Conservation (phyloP, 257 asterid species). For the Echium plantagineum region DNA sequence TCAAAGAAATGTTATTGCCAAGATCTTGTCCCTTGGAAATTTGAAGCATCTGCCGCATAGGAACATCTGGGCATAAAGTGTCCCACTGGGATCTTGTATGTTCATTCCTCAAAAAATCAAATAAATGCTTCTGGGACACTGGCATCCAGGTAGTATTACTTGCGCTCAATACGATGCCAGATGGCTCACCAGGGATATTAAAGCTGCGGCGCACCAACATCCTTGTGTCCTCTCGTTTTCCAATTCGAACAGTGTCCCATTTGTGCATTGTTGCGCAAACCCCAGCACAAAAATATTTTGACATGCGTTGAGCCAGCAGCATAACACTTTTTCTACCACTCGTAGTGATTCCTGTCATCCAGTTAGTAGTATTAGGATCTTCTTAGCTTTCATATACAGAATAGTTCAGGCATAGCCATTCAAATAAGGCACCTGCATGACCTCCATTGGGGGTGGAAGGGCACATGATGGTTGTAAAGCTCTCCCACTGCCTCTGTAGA, state of each 20-base stretch:
- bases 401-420: neutral
- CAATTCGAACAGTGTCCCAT: slow-evolving; percentile 61
- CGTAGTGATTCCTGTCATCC: slow-evolving; percentile 32
- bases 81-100: slow-evolving; percentile 66
- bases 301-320: slow-evolving; percentile 69
- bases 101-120: slow-evolving; percentile 56
- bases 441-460: slow-evolving; percentile 35
- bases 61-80: slow-evolving; percentile 49
- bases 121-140: slow-evolving; percentile 28
- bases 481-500: slow-evolving; percentile 59
- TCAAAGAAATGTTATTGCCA: slow-evolving; percentile 46
- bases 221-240: slow-evolving; percentile 34
- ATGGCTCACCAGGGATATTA: slow-evolving; percentile 61
- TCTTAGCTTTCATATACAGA: neutral
- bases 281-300: slow-evolving; percentile 51
- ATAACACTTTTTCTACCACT: slow-evolving; percentile 49
- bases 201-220: slow-evolving; percentile 49
- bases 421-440: slow-evolving; percentile 32
- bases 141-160: slow-evolving; percentile 67
- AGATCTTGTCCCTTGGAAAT: slow-evolving; percentile 57
- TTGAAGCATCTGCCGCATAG: slow-evolving; percentile 46
- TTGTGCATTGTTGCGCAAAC: slow-evolving; percentile 51
- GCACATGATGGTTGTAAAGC: slow-evolving; percentile 32
- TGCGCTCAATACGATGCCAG: slow-evolving; percentile 73
- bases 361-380: slow-evolving; percentile 4